Conservation (phyloP, 257 asterid genomes). For the Leonotis leonurus region DNA sequence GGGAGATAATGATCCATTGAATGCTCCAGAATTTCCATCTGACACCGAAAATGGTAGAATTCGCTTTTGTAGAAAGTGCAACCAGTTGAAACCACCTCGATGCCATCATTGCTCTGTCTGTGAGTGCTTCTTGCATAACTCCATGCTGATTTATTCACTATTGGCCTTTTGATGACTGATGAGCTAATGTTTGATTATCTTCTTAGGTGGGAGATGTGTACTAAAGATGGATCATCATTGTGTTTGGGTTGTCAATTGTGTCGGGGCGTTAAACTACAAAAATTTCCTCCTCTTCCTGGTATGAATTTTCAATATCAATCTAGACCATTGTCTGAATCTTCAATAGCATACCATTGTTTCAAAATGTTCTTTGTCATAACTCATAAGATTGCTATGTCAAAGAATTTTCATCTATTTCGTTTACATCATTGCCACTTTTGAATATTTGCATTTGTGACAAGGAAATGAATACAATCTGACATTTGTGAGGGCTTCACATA, state of each 20-base stretch:
- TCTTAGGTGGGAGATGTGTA: conserved; percentile 91
- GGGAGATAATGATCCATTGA: conserved; percentile 73
- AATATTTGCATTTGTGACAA: not conserved
- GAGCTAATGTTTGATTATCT: conserved; percentile 17
- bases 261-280: conserved; percentile 96
- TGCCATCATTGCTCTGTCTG: conserved; percentile 99
- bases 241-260: conserved; percentile 99
- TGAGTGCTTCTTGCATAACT: conserved; percentile 42
- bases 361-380: not conserved
- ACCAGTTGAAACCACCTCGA: conserved; percentile 94
- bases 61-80: conserved; percentile 90
- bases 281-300: conserved; percentile 97
- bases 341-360: not conserved
- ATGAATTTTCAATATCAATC: conserved; percentile 10
- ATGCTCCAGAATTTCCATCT: conserved; percentile 47
- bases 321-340: not conserved
- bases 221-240: conserved; percentile 99
- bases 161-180: not conserved
- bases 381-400: not conserved
- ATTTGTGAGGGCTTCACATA: not conserved
- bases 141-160: conserved; percentile 5
- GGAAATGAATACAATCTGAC: not conserved
- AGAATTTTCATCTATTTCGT: not conserved
- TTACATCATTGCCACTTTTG: not conserved
- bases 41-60: conserved; percentile 47